Conservation (phyloP, 768 basidiomycete species). For the Suillus cothurnatus region DNA sequence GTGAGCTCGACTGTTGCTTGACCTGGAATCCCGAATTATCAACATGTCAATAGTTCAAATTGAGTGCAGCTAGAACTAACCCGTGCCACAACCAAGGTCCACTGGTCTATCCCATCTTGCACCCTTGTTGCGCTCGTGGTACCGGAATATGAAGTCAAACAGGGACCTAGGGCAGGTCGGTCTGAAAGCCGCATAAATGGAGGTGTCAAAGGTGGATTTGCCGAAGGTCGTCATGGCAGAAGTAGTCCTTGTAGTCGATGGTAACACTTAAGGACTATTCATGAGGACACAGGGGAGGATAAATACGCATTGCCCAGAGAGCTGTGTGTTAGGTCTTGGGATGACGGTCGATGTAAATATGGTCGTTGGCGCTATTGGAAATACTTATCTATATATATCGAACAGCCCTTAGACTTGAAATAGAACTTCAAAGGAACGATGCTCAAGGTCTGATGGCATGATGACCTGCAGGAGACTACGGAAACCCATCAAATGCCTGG, state of each 20-base stretch:
- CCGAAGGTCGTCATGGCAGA: slow-evolving; percentile 73
- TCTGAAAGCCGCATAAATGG: slow-evolving; percentile 65
- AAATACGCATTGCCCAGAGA: not conserved
- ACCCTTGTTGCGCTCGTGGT: slow-evolving; percentile 42
- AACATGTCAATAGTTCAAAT: not conserved
- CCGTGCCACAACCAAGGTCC: slow-evolving; percentile 87
- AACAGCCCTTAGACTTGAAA: too few relatives aligned
- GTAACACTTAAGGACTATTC: not conserved
- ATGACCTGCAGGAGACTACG: not conserved
- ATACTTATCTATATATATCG: not conserved
- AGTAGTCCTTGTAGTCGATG: not conserved
- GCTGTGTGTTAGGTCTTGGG: slow-evolving; percentile 2
- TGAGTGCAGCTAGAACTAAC: slow-evolving; percentile 37
- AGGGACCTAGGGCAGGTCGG: slow-evolving; percentile 73
- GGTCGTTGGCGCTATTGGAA: not conserved
- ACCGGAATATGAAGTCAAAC: slow-evolving; percentile 62
- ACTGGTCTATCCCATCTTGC: slow-evolving; percentile 58
- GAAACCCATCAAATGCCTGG: not conserved
- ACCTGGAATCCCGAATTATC: slow-evolving; percentile 41
- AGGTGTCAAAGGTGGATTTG: slow-evolving; percentile 67
- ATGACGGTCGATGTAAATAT: not conserved
- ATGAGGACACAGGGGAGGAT: not conserved
- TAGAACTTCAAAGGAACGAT: too few relatives aligned
- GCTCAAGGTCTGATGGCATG: too few relatives aligned
- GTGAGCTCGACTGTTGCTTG: slow-evolving; percentile 65